Percentiles rank a stretch among this genome's conserved stretches.
Evolutionary conservation across 768 basidiomycete species (phyloP).

Genomic region (Pisolithus marmoratus): DNA sequence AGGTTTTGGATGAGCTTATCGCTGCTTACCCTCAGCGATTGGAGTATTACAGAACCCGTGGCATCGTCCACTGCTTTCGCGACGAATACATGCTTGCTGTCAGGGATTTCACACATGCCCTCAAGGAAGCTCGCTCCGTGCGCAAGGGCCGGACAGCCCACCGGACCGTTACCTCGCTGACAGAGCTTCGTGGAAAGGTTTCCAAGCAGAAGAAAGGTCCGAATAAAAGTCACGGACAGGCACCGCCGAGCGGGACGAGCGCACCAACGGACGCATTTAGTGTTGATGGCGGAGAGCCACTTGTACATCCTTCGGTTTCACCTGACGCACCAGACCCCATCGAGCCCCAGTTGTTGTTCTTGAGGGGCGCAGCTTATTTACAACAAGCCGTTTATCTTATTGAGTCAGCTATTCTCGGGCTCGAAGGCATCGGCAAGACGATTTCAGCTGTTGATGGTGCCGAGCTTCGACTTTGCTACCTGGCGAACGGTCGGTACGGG

Average conservation of each 20-base stretch:
- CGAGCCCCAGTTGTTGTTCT: constrained; percentile 78
- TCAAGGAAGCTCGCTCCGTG: constrained; percentile 67
- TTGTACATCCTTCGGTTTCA: constrained; percentile 66
- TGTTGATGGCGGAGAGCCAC: constrained; percentile 43
- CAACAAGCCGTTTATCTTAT: constrained; percentile 74
- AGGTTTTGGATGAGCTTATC: constrained; percentile 77
- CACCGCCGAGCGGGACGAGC: constrained; percentile 63
- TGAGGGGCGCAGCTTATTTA: constrained; percentile 77
- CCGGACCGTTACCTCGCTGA: constrained; percentile 34
- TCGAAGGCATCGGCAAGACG: constrained; percentile 64
- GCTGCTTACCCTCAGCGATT: constrained; percentile 65
- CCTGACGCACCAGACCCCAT: constrained; percentile 83
- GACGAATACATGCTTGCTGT: constrained; percentile 73
- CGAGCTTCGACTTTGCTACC: constrained; percentile 71
- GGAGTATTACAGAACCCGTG: constrained; percentile 85
- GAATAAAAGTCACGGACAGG: constrained; percentile 52
- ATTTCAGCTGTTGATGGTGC: constrained; percentile 54
- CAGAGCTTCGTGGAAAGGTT: constrained; percentile 35
- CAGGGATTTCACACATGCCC: constrained; percentile 76
- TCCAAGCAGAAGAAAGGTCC: constrained; percentile 53
- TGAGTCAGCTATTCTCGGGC: constrained; percentile 61
- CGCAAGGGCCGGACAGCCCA: constrained; percentile 63
- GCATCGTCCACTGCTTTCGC: constrained; percentile 84
- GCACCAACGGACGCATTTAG: constrained; percentile 35
- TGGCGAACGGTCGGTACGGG: constrained; percentile 74